Conservation (phyloP, 345 rosid species). For the Linum usitatissimum region DNA sequence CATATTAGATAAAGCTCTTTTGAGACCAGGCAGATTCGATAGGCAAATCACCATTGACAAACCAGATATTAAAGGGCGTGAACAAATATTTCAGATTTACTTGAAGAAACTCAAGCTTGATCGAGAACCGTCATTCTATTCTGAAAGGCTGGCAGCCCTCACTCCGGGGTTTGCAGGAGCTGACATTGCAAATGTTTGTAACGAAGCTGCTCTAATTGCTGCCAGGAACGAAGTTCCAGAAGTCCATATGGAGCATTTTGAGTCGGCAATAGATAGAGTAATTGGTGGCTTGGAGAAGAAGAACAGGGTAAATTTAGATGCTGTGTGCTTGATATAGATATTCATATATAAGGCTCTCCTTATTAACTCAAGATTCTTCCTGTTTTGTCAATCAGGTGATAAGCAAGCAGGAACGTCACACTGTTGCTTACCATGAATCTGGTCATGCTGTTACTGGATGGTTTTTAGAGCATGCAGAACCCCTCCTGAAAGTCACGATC, state of each 20-base stretch:
- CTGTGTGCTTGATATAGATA: not conserved
- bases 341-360: too few species aligned
- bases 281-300: conserved; percentile 99
- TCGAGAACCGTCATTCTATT: conserved; percentile 58
- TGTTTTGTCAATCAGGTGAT: conserved; percentile 74
- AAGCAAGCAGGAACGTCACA: conserved; percentile 79
- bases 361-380: not conserved
- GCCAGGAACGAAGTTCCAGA: conserved; percentile 49
- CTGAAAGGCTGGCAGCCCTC: conserved; percentile 86
- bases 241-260: conserved; percentile 77
- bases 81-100: conserved; percentile 78
- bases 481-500: conserved; percentile 84
- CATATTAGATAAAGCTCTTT: conserved; percentile 80
- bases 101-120: conserved; percentile 78
- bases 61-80: conserved; percentile 88
- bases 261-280: conserved; percentile 86
- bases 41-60: conserved; percentile 81
- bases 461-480: conserved; percentile 95
- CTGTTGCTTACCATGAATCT: conserved; percentile 94
- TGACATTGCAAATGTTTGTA: conserved; percentile 91
- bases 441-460: conserved; percentile 95
- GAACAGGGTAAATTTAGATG: conserved; percentile 45
- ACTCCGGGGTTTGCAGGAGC: conserved; percentile 99
- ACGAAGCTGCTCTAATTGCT: conserved; percentile 90
- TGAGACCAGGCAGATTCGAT: conserved; percentile 89